phyloP scores from a whole-genome alignment of 805 yeast species.

The Saccharomycopsis olivae region DNA sequence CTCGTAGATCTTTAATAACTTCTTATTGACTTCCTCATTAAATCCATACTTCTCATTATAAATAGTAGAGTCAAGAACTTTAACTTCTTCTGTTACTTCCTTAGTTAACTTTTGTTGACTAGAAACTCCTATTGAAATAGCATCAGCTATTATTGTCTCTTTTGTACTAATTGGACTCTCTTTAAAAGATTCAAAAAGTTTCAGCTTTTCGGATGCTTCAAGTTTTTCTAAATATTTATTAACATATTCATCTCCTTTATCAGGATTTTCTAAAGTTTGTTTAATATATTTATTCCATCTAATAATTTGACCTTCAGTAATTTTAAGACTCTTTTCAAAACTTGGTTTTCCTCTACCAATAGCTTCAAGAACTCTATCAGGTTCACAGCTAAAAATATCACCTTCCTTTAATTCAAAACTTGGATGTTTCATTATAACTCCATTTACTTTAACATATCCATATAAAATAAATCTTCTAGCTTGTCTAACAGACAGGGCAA shows the following conservation, averaged over 20 bases:
- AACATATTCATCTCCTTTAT: slow-evolving; percentile 36
- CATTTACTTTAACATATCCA: slow-evolving; percentile 81
- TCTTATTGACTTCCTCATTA: too few relatives aligned
- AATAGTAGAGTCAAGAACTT: too few relatives aligned
- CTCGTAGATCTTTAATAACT: too few relatives aligned
- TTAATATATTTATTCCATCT: slow-evolving; percentile 69
- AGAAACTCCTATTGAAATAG: too few relatives aligned
- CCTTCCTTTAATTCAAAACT: slow-evolving; percentile 72
- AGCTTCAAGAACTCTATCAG: slow-evolving; percentile 76
- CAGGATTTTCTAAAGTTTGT: slow-evolving; percentile 29
- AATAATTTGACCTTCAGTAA: slow-evolving; percentile 61
- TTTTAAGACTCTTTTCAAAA: slow-evolving; percentile 50
- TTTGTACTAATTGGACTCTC: slow-evolving; percentile 27
- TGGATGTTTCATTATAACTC: slow-evolving; percentile 67
- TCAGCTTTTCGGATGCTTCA: slow-evolving; percentile 24
- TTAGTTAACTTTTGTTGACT: too few relatives aligned
- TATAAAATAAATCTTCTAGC: slow-evolving; percentile 79
- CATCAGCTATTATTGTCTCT: slow-evolving; percentile 20
- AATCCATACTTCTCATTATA: too few relatives aligned
- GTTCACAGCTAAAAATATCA: slow-evolving; percentile 76
- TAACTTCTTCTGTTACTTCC: too few relatives aligned
- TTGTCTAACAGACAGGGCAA: slow-evolving; percentile 88
- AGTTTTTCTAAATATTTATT: slow-evolving; percentile 3
- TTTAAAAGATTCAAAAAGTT: slow-evolving; percentile 27
- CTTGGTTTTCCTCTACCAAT: slow-evolving; percentile 81